Percentiles rank a stretch among this genome's conserved stretches.
Evolutionary conservation across 208 protist genomes (phyloP).

Genomic region (Trypanosoma avium): DNA sequence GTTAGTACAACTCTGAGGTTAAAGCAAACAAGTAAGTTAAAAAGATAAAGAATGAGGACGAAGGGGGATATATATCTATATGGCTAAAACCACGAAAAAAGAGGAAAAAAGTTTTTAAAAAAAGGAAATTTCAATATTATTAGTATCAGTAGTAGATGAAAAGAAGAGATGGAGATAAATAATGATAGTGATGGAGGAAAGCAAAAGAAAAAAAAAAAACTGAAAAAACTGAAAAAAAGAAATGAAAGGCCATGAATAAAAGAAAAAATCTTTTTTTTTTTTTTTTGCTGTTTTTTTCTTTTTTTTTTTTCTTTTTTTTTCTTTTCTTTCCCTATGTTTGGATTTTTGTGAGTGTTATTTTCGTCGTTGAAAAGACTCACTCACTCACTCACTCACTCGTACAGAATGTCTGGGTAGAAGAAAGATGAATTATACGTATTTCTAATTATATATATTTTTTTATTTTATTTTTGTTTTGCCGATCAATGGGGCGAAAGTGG

Average conservation of each 20-base stretch:
- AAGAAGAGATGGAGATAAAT: neutral
- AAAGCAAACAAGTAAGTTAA: no score
- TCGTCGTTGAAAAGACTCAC: no score
- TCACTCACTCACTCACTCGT: no score
- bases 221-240: neutral
- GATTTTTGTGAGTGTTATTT: neutral
- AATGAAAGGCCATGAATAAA: neutral
- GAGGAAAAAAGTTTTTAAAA: neutral
- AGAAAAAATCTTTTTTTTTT: neutral
- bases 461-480: no score
- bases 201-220: neutral
- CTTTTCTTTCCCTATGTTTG: neutral
- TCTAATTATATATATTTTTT: no score
- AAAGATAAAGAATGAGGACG: no score
- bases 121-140: no score
- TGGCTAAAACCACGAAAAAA: no score
- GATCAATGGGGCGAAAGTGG: no score
- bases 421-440: no score
- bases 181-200: neutral
- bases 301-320: neutral
- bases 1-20: no score
- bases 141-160: neutral
- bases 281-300: neutral
- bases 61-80: constrained; percentile 3
- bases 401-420: no score